Evolutionary conservation across 2,329 filamentous ascomycete genomes (phyloP), one percentile per base, ranked within the genome.

Genomic region (Fusarium odoratissimum): DNA sequence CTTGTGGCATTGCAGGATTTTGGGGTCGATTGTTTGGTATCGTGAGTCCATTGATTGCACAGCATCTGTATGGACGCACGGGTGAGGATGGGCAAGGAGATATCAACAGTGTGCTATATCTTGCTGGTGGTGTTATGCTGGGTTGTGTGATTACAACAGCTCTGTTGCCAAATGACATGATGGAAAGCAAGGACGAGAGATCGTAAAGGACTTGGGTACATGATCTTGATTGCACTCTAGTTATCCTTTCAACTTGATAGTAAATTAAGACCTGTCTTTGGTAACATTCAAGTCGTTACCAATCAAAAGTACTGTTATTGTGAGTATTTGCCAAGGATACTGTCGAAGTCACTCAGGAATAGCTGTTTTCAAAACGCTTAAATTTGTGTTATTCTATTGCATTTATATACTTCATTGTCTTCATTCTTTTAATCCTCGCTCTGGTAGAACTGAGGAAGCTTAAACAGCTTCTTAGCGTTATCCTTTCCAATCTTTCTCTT

Each of bases 1-100:
- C 89, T 0, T 87, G 86, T 72, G 89, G 89, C 0, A 68, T 90
- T 17, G 87, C 88, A 4, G 87, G 86, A 66, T 90, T 89, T 74
- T 90, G 87, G 87, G 89, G 89, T 3, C 79, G 89, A 4, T 60
- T 90, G 30, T 89, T 89, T 71, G 86, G 87, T 14, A 90, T 91
- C 48, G 83, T 90, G 21, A 87, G 86, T 41, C 89, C 89, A 0
- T 74, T 90, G 41, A 87, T 88, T 59, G 87, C 86, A 8, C 85
- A 88, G 70, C 80, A 80, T 44, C 49, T 85, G n/a, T 80, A 84
- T 41, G 78, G 82, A 0, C 60, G 73, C 79, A 62, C 52, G 0
- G 77, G 69, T 2, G 62, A 67, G 1, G 65, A 79, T 51, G 79
- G 77, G 1, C 71, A 78, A 11, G 80, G 83, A 1, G 80, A 83